Evolutionary conservation across 306 rosid genomes (phyloP).

Genomic region (Mimosa pudica): DNA sequence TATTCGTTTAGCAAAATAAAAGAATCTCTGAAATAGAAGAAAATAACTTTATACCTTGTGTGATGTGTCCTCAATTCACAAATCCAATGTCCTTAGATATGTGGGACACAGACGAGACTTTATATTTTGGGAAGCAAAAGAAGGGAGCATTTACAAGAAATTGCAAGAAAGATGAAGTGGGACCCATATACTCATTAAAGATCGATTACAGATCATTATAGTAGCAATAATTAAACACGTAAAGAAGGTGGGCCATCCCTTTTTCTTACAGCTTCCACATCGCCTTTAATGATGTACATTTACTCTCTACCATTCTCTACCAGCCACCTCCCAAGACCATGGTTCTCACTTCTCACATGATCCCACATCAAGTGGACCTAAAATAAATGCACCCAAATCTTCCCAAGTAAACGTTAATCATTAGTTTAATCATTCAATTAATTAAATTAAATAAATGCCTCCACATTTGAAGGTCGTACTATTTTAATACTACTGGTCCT

Average conservation of each 20-base stretch:
- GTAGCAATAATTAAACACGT: slow-evolving; percentile 9
- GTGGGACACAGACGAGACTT: neutral
- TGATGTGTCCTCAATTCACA: no score
- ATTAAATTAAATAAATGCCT: slow-evolving; percentile 14
- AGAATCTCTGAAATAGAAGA: neutral
- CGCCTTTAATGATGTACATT: neutral
- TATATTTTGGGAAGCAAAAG: neutral
- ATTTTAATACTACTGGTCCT: no score
- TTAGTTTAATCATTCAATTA: neutral
- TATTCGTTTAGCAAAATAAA: slow-evolving; percentile 30
- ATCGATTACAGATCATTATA: neutral
- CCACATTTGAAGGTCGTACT: neutral
- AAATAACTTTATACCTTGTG: neutral
- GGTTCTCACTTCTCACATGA: slow-evolving; percentile 55
- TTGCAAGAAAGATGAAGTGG: neutral
- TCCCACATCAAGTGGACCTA: slow-evolving; percentile 43
- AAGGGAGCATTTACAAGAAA: neutral
- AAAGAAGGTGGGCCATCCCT: slow-evolving; percentile 22
- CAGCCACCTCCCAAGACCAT: neutral
- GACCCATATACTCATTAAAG: neutral
- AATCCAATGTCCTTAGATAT: neutral
- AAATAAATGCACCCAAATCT: slow-evolving; percentile 33
- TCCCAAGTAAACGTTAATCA: slow-evolving; percentile 5
- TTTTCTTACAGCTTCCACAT: slow-evolving; percentile 16
- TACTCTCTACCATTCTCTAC: neutral